Percentiles rank a stretch among this genome's conserved stretches.
Evolutionary conservation across 352 stramenopile genomes (phyloP).

Genomic region (Phytophthora multivora): DNA sequence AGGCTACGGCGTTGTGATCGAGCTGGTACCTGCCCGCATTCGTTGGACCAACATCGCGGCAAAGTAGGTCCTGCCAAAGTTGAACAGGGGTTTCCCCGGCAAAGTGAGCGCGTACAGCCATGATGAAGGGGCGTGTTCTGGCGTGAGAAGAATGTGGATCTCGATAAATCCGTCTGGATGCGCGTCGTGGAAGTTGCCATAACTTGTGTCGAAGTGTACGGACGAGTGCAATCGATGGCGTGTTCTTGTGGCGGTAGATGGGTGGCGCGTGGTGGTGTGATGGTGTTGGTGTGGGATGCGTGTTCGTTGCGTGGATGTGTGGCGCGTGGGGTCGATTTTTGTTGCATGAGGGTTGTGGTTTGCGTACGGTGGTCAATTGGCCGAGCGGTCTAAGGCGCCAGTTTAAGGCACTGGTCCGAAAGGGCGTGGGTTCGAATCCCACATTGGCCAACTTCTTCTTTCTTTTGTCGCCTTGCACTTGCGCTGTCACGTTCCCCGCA

Average conservation of each 20-base stretch:
- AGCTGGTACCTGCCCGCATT: neutral
- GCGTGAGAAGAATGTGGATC: no score
- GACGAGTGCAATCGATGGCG: neutral
- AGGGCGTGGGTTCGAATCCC: constrained; percentile 20
- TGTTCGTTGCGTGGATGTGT: neutral
- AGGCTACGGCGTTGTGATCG: no score
- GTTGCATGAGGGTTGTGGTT: constrained; percentile 8
- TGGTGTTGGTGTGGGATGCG: neutral
- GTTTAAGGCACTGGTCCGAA: constrained; percentile 16
- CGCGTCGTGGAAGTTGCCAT: neutral
- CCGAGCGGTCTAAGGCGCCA: constrained; percentile 8
- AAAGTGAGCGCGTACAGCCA: no score
- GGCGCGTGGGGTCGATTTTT: neutral
- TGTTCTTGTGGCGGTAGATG: no score
- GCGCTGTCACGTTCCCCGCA: neutral
- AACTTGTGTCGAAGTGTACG: neutral
- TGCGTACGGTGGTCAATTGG: constrained; percentile 9
- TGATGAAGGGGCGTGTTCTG: neutral
- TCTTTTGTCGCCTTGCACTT: neutral
- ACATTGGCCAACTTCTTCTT: constrained; percentile 16
- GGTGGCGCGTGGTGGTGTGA: neutral
- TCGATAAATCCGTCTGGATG: no score
- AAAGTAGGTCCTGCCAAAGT: no score
- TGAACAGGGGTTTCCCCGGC: no score
- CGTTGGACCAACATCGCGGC: no score